These are phyloP conservation scores for Chaetomiaceae sp. DNA, from an alignment of 2,329 filamentous ascomycete species.

Conservation along the genomic window DNA sequence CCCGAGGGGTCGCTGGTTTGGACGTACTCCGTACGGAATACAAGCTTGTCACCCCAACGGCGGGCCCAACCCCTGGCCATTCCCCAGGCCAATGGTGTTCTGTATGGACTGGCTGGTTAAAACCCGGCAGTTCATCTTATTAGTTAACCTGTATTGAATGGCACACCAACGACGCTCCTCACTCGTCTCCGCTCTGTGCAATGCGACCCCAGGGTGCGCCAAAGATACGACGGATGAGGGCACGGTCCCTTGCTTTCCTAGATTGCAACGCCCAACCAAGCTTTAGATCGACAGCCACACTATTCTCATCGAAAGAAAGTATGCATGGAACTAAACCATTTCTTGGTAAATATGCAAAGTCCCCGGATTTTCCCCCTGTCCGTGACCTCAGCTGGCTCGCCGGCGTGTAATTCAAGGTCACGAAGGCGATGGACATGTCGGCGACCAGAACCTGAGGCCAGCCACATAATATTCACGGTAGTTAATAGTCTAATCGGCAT, in stretches of 20 bases:
- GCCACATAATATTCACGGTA: background rate
- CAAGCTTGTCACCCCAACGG: no score
- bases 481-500: background rate
- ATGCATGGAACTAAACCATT: background rate
- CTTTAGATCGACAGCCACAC: slow-evolving; percentile 8
- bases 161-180: background rate
- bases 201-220: background rate
- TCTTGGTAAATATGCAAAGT: background rate
- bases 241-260: background rate
- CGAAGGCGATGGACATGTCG: background rate
- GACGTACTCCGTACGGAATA: no score
- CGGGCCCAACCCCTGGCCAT: no score
- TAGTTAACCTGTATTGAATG: background rate
- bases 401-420: background rate
- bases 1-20: no score
- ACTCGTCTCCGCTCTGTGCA: background rate
- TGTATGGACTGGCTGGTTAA: background rate
- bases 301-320: background rate
- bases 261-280: slow-evolving; percentile 3
- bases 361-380: background rate
- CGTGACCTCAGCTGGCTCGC: background rate
- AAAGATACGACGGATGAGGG: background rate
- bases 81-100: background rate
- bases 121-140: background rate
- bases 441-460: no score